Evolutionary conservation across 257 asterid genomes (phyloP), one percentile per base, ranked within the genome.

Genomic region (Ajuga chamaepitys): DNA sequence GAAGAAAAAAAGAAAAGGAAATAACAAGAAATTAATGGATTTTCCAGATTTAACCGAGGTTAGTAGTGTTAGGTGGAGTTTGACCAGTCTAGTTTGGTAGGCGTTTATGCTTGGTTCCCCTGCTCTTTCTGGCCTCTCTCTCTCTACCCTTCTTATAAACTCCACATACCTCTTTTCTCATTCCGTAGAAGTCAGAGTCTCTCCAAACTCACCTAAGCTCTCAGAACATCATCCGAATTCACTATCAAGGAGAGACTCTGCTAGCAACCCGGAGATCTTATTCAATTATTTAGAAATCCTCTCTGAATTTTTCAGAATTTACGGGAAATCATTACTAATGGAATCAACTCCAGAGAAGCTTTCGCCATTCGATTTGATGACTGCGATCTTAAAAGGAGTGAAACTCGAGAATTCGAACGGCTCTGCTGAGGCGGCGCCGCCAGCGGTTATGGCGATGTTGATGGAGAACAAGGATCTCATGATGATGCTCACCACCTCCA

Each of bases 341-440:
- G 89, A 90, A 17, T 74, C 94, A 34, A 74, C 86, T 54, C 18
- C 91, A 1, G 91, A 81, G 74, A 90, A 87, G 82, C 70, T 88
- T 7, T 88, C 97, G 3, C 82, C 97, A 0, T 81, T 94, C 46
- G 97, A 94, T 75, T 86, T 94, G 70, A 85, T 94, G 96, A 28
- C 88, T 2, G 91, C 89, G 69, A 81, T 93, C 75, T 62, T 87
- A 16, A 93, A 77, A 41, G 94, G 95, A 65, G 87, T 77, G 16
- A 86, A 73, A 16, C 68, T 85, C 37, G 92, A 88, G 20, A 82
- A 75, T 53, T 85, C 83, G 0, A 94, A 88, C 72, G 81, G 81
- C 0, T 89, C 96, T 16, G 75, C 81, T 12, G 87, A 61, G 47
- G 80, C 80, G 51, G 73, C 71, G 44, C 72, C 78, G 42, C 82